These are phyloP conservation scores for Geotrichum ghanense DNA, from an alignment of 805 yeast species.

Conservation along the genomic window DNA sequence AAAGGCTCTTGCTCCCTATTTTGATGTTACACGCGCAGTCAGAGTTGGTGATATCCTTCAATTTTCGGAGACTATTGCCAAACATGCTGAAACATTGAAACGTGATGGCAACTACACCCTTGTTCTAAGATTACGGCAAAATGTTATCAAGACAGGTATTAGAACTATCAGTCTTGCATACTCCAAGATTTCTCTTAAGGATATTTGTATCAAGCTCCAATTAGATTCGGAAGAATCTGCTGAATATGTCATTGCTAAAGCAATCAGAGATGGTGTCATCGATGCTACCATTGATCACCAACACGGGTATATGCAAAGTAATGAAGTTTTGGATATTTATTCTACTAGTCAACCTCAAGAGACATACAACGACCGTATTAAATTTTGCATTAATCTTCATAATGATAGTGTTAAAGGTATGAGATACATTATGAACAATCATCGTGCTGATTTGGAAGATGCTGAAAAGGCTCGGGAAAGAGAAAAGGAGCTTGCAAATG, in stretches of 20 bases:
- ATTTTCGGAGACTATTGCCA: constrained; percentile 59
- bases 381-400: constrained; percentile 80
- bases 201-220: constrained; percentile 83
- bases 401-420: constrained; percentile 88
- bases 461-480: constrained; percentile 47
- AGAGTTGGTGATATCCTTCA: constrained; percentile 79
- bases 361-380: constrained; percentile 86
- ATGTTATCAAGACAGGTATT: constrained; percentile 95
- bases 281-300: constrained; percentile 91
- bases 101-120: constrained; percentile 74
- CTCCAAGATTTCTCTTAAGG: constrained; percentile 81
- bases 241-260: constrained; percentile 93
- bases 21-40: constrained; percentile 82
- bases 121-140: constrained; percentile 84
- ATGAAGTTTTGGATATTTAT: constrained; percentile 76
- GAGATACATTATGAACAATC: constrained; percentile 68
- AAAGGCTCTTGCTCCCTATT: constrained; percentile 64
- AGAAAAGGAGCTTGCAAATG: constrained; percentile 37
- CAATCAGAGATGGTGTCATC: constrained; percentile 93
- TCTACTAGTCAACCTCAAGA: constrained; percentile 78
- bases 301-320: constrained; percentile 81
- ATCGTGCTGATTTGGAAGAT: constrained; percentile 37
- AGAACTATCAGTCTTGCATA: constrained; percentile 86
- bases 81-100: constrained; percentile 50
- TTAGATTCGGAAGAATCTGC: constrained; percentile 92